phyloP scores from a whole-genome alignment of 208 protist species.

The Leishmania guyanensis region DNA sequence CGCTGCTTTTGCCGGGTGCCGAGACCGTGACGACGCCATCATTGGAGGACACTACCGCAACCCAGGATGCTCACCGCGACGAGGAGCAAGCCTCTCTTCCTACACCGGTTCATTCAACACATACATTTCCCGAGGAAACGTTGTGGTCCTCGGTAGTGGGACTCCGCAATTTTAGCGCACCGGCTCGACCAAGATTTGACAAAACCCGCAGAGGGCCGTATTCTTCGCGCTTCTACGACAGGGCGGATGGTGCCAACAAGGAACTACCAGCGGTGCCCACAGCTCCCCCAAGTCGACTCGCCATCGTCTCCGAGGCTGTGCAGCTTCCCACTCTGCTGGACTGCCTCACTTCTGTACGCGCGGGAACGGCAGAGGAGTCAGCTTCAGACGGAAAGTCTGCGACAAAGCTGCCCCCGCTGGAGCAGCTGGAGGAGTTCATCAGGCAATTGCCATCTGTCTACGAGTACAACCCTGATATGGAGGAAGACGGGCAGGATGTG shows the following conservation, averaged over 20 bases:
- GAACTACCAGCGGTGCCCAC: conserved; percentile 23
- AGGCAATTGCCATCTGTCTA: conserved; percentile 31
- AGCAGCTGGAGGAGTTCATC: conserved; percentile 40
- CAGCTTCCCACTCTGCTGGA: conserved; percentile 28
- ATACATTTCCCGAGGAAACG: conserved; percentile 27
- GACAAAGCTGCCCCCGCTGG: conserved; percentile 32
- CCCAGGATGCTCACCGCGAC: neutral
- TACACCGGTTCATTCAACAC: neutral
- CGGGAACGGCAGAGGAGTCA: neutral
- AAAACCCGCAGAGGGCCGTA: conserved; percentile 11
- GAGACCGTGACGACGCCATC: too few relatives aligned
- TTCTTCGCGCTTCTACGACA: neutral
- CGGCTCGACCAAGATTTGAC: conserved; percentile 14
- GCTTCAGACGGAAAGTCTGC: conserved; percentile 6
- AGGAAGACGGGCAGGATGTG: conserved; percentile 25
- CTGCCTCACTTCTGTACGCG: conserved; percentile 19
- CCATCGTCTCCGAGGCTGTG: conserved; percentile 20
- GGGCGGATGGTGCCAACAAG: neutral
- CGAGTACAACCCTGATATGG: conserved; percentile 42
- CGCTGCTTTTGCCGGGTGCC: neutral
- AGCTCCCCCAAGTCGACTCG: conserved; percentile 20
- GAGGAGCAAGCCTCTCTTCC: neutral
- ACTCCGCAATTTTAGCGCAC: conserved; percentile 10
- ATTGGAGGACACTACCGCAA: neutral
- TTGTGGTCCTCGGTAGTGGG: conserved; percentile 24